Conservation (phyloP, 305 asterid genomes). For the Fraxinus dipetala region DNA sequence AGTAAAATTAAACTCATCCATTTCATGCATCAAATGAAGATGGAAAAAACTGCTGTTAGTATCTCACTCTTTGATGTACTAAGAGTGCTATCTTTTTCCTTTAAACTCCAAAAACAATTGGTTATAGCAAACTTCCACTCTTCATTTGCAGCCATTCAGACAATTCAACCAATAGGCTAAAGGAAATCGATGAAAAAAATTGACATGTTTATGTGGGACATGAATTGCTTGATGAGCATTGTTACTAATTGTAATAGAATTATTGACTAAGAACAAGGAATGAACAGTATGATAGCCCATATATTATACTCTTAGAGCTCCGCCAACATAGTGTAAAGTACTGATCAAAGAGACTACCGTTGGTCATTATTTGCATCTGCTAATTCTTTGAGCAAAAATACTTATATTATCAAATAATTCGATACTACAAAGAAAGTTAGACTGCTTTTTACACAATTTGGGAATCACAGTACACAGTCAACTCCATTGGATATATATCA, state of each 20-base stretch:
- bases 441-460: not conserved
- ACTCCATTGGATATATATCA: not conserved
- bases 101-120: not conserved
- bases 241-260: not conserved
- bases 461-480: not conserved
- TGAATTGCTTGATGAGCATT: not conserved
- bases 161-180: conserved; percentile 2
- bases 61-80: not conserved
- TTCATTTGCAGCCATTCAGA: not conserved
- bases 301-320: not conserved
- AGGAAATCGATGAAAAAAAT: not conserved
- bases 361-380: not conserved
- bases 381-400: not conserved
- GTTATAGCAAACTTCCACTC: not conserved
- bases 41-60: not conserved
- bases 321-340: not conserved
- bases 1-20: not conserved
- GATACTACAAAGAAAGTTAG: not conserved
- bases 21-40: not conserved
- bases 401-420: not conserved
- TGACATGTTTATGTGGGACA: not conserved
- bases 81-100: not conserved
- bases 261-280: not conserved
- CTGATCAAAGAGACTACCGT: not conserved
- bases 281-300: not conserved